phyloP scores from a whole-genome alignment of 2,329 filamentous ascomycete species.

The Pseudogymnoascus sp. region DNA sequence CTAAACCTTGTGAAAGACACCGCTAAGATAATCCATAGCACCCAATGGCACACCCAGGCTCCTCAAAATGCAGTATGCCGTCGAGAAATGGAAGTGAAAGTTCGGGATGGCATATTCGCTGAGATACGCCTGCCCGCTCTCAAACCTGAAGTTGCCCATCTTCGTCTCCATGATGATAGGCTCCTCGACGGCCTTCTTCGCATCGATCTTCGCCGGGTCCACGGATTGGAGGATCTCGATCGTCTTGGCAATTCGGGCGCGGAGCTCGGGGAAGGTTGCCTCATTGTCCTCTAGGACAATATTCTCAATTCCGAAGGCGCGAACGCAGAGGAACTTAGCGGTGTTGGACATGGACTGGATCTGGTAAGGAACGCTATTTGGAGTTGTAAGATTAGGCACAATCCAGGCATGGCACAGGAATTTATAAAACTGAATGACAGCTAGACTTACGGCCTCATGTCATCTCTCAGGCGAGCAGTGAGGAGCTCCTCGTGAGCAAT shows the following conservation, averaged over 20 bases:
- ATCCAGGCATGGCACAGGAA: not conserved
- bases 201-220: slow-evolving; percentile 24
- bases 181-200: not conserved
- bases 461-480: slow-evolving; percentile 34
- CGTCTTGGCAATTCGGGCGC: slow-evolving; percentile 39
- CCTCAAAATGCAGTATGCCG: slow-evolving; percentile 44
- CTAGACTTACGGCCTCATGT: slow-evolving; percentile 36
- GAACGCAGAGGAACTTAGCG: slow-evolving; percentile 15
- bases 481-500: slow-evolving; percentile 31
- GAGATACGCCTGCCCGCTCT: slow-evolving; percentile 33
- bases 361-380: not conserved
- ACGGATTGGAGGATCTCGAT: slow-evolving; percentile 38
- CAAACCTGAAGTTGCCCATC: slow-evolving; percentile 4
- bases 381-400: not conserved
- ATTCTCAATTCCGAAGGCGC: slow-evolving; percentile 31
- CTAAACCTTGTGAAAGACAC: slow-evolving; percentile 7
- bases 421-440: not conserved
- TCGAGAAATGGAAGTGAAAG: slow-evolving; percentile 45
- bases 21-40: slow-evolving; percentile 39
- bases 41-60: slow-evolving; percentile 42
- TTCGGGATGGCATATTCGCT: slow-evolving; percentile 38
- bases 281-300: slow-evolving; percentile 35
- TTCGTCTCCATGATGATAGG: not conserved
- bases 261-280: slow-evolving; percentile 41
- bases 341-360: not conserved